Evolutionary conservation across 1,139 yeast genomes (phyloP).

Genomic region (Yueomyces sp.): DNA sequence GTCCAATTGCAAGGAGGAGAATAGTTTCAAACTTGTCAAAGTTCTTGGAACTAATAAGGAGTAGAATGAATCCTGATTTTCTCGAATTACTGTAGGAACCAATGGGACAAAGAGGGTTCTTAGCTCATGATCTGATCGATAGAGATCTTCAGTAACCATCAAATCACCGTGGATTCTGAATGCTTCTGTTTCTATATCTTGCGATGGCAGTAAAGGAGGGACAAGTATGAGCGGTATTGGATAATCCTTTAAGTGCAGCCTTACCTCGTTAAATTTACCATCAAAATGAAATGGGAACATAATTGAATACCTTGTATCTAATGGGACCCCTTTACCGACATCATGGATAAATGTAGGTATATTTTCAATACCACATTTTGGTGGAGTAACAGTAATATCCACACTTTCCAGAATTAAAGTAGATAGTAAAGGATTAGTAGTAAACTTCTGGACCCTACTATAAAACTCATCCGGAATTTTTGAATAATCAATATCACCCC

Average conservation of each 20-base stretch:
- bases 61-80: constrained; percentile 35
- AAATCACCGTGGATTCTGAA: constrained; percentile 36
- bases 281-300: constrained; percentile 46
- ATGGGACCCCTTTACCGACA: constrained; percentile 76
- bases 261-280: constrained; percentile 37
- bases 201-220: constrained; percentile 28
- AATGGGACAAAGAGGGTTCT: constrained; percentile 55
- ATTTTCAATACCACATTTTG: constrained; percentile 40
- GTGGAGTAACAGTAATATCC: constrained; percentile 39
- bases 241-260: constrained; percentile 55
- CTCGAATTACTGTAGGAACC: constrained; percentile 30
- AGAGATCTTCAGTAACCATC: constrained; percentile 43
- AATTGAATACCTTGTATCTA: constrained; percentile 53
- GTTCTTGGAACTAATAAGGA: constrained; percentile 63
- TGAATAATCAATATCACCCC: constrained; percentile 33
- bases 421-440: constrained; percentile 53
- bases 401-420: constrained; percentile 43
- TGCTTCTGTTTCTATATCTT: constrained; percentile 20
- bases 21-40: constrained; percentile 62
- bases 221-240: constrained; percentile 41
- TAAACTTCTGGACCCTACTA: constrained; percentile 44
- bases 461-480: constrained; percentile 35
- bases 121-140: constrained; percentile 35
- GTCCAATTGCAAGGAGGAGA: constrained; percentile 44
- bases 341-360: constrained; percentile 51